Evolutionary conservation across 2,329 filamentous ascomycete species (phyloP).

Genomic region (Fusarium phyllophilum): DNA sequence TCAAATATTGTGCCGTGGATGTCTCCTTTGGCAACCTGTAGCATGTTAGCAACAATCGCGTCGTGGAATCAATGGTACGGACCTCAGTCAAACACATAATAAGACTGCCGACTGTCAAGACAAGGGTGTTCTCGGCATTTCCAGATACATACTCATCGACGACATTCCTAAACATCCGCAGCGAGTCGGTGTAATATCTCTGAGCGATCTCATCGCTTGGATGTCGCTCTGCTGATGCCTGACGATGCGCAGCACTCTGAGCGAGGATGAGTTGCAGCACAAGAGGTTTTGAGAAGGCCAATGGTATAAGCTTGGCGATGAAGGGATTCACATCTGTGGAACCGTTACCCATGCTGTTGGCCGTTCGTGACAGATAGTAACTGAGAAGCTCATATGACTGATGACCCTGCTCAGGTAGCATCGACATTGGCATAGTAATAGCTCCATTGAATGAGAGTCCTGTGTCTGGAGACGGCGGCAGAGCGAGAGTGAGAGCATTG

Average conservation of each 20-base stretch:
- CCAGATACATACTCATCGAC: conserved; percentile 50
- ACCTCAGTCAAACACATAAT: conserved; percentile 61
- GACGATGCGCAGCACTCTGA: conserved; percentile 54
- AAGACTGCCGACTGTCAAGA: conserved; percentile 56
- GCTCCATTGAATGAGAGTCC: conserved; percentile 21
- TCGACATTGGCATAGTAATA: conserved; percentile 43
- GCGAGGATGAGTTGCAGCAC: conserved; percentile 59
- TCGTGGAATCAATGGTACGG: not conserved
- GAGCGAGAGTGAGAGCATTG: conserved; percentile 37
- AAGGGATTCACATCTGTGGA: conserved; percentile 59
- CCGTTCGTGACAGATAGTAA: conserved; percentile 57
- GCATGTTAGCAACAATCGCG: conserved; percentile 8
- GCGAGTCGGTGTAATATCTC: conserved; percentile 50
- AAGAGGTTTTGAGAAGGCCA: conserved; percentile 58
- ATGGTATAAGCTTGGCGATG: conserved; percentile 56
- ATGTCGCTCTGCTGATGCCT: conserved; percentile 44
- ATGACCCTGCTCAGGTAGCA: conserved; percentile 46
- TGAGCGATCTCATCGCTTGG: conserved; percentile 47
- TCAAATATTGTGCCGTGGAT: conserved; percentile 58
- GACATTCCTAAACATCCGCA: conserved; percentile 50
- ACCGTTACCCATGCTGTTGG: conserved; percentile 59
- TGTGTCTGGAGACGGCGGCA: conserved; percentile 1
- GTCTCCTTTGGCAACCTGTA: conserved; percentile 54
- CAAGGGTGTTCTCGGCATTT: conserved; percentile 49
- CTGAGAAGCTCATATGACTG: conserved; percentile 57